Evolutionary conservation across 2,329 filamentous ascomycete species (phyloP).

Genomic region (Dactylella cylindrospora): DNA sequence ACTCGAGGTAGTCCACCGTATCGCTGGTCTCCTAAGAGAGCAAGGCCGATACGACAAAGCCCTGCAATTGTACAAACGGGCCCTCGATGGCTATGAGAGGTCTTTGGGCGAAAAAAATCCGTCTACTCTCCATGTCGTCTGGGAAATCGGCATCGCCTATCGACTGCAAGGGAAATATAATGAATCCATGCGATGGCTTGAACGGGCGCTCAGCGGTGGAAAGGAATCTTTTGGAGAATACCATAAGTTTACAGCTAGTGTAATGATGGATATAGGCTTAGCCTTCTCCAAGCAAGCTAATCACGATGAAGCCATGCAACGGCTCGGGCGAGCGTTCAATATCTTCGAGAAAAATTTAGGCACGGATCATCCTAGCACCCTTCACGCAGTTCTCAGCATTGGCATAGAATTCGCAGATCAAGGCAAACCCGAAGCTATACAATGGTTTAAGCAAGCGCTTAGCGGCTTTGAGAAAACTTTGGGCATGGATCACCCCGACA

Average conservation of each 20-base stretch:
- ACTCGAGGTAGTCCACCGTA: neutral
- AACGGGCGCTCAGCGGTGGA: constrained; percentile 3
- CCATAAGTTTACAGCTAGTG: neutral
- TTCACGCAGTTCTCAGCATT: constrained; percentile 31
- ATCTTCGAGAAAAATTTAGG: constrained; percentile 26
- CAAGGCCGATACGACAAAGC: too few relatives aligned
- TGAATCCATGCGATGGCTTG: neutral
- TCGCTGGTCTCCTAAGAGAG: too few relatives aligned
- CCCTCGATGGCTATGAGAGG: constrained; percentile 15
- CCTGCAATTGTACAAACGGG: constrained; percentile 15
- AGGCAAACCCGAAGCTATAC: constrained; percentile 21
- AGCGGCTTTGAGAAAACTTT: constrained; percentile 1
- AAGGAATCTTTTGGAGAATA: constrained; percentile 1
- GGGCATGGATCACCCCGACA: neutral
- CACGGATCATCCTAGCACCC: neutral
- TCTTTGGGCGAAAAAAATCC: constrained; percentile 9
- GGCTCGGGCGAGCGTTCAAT: constrained; percentile 10
- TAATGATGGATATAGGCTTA: neutral
- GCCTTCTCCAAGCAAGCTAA: neutral
- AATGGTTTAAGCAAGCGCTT: constrained; percentile 19
- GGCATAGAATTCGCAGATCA: constrained; percentile 21
- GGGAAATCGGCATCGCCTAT: constrained; percentile 36
- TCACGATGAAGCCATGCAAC: constrained; percentile 28
- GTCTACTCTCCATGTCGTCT: constrained; percentile 19
- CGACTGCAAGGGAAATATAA: neutral